phyloP scores from a whole-genome alignment of 495 filamentous ascomycete genomes.

The Glutinoglossum americanum region DNA sequence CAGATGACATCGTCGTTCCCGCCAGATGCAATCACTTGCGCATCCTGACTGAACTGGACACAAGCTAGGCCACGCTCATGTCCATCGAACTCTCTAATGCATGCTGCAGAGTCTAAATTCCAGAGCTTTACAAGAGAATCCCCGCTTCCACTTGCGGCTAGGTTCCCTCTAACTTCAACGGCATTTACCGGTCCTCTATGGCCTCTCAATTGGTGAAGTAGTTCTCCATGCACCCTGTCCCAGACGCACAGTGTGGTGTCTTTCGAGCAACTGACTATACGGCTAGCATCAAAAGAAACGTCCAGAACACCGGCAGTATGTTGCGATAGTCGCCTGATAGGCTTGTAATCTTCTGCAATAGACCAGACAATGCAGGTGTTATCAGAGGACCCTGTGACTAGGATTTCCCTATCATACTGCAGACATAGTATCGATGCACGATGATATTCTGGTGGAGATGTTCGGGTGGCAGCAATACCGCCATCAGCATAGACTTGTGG shows the following conservation, averaged over 20 bases:
- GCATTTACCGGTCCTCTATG: constrained; percentile 89
- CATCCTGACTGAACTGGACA: constrained; percentile 86
- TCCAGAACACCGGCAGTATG: constrained; percentile 83
- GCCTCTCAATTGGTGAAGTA: constrained; percentile 55
- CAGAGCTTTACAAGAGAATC: constrained; percentile 85
- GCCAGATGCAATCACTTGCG: constrained; percentile 67
- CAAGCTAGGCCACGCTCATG: constrained; percentile 61
- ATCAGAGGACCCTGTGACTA: constrained; percentile 90
- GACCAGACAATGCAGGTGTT: constrained; percentile 82
- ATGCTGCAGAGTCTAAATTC: constrained; percentile 69
- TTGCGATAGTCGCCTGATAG: constrained; percentile 48
- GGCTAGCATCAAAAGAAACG: constrained; percentile 70
- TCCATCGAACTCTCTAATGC: constrained; percentile 56
- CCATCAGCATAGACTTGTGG: not conserved
- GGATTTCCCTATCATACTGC: constrained; percentile 76
- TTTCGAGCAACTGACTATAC: constrained; percentile 93
- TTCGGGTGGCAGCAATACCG: constrained; percentile 17
- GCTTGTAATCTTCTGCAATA: constrained; percentile 50
- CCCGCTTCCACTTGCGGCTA: constrained; percentile 76
- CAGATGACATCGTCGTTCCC: constrained; percentile 89
- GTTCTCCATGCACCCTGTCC: constrained; percentile 56
- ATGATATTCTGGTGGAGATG: constrained; percentile 27
- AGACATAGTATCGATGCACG: constrained; percentile 83
- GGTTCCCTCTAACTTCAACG: constrained; percentile 77
- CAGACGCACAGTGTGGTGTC: constrained; percentile 82